Evolutionary conservation across 768 basidiomycete species (phyloP), one percentile per base, ranked within the genome.

Genomic region (Auricularia heimuer): DNA sequence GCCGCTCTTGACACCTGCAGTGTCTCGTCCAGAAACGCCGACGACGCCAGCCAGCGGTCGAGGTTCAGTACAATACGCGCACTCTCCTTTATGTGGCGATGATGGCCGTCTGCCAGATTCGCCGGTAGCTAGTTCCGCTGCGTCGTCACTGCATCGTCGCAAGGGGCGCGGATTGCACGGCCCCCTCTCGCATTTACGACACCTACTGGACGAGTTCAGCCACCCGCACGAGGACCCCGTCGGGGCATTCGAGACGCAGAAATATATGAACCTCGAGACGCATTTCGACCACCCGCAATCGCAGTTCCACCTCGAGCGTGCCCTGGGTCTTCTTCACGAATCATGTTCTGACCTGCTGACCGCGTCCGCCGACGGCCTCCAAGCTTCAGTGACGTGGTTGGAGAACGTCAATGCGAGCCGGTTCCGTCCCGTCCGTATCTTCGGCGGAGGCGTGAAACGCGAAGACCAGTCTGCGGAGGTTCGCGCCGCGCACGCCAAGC

Each of bases 171-270:
- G 29, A 7, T 18, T 60, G 24, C 56, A 35, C 4, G 6, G 8
- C 6, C 56, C 6, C 12, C 29, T 60, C 6, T 29, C 18, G 24
- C 56, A 60, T 29, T 18, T 60, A 7, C 21, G 29, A 8, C 56
- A 60, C 56, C 58, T 61, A 6, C 24, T 62, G 16, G 21, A 34
- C 62, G 37, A 39, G 21, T 35, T 24, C 37, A 18, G 56, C 16
- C 34, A 67, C 45, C 56, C 73, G 67, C 68, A 67, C 24, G 85
- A 89, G 69, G 75, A 79, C 35, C 81, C 81, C 0, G 89, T 90
- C 0, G 89, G 87, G 1, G 83, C 88, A 11, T 90, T 90, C 66
- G 89, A 90, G 75, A 82, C 82, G 2, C 84, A 88, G 68, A 75
- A 83, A 35, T 90, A 89, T 71, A 75, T 89, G 65, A 83, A 89